Evolutionary conservation across 345 rosid genomes (phyloP), one percentile per base, ranked within the genome.

Genomic region (Punica granatum): DNA sequence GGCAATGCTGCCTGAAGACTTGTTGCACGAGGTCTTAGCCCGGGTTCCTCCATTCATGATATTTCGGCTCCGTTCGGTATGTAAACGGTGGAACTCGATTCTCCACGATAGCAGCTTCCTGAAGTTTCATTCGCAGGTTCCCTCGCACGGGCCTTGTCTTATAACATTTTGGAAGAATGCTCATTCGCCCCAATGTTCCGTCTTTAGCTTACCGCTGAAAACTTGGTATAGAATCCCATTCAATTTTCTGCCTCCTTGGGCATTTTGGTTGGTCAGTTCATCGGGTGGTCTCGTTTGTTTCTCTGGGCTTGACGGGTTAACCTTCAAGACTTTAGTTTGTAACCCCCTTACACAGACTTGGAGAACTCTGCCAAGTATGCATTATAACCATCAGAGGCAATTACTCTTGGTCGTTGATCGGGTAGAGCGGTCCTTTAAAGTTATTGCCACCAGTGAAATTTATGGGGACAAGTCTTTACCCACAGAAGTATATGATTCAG

Each of bases 1-100:
- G 98, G 93, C 97, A 16, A 84, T 90, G 98, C 80, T 92, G 75
- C 98, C 98, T 0, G 98, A 90, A 76, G 98, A 93, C 82, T 80
- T 93, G 75, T 67, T 93, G 62, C 87, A 87, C 73, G 96, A 93
- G 80, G 88, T 93, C 73, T 74, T 93, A 69, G 94, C 90, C 60
- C 77, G 98, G 76, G 86, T 93, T 67, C 98, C 98, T 60, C 97
- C 98, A 0, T 93, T 90, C 73, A 84, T 88, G 90, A 90, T 93
- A 46, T 93, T 93, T 61, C 81, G 97, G 49, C 92, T 93, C 51
- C 90, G 97, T 26, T 87, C 93, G 0, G 96, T 88, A 65, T 91
- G 92, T 68, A 89, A 79, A 42, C 70, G 96, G 42, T 93, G 98
- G 98, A 90, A 90, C 67, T 90, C 83, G 0, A 90, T 93, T 69